Evolutionary conservation across 2,329 filamentous ascomycete genomes (phyloP), one percentile per base, ranked within the genome.

Genomic region (Penicillium hesseltinei): DNA sequence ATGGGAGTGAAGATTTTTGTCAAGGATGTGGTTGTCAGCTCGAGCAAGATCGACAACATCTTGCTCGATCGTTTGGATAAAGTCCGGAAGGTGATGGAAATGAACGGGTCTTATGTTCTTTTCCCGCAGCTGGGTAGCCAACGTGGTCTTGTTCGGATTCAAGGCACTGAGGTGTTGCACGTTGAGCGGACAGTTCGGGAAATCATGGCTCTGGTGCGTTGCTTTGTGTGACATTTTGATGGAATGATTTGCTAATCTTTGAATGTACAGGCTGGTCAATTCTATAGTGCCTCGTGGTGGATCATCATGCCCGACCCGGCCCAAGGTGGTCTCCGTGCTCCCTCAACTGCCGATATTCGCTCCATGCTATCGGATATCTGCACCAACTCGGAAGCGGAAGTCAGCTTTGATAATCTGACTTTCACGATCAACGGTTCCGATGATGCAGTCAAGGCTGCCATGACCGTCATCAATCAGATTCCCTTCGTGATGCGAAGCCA

Each of bases 241-340:
- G 19, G 15, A 17, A 17, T 13, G 10, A 11, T 21, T 25, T 31
- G 39, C 47, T 47, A 45, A 59, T 44, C 2, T 11, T 61, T 53
- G 38, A 45, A 39, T 47, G 19, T 44, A 27, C 11, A 92, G 89
- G 92, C 92, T 63, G 92, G 93, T 36, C 94, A 99, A 77, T 99
- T 97, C 75, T 99, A 99, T 78, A 94, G 91, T 71, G 92, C 92
- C 23, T 92, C 91, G 11, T 99, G 94, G 93, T 96, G 91, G 84
- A 89, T 96, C 65, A 88, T 92, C 70, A 87, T 91, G 69, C 84
- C 87, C 15, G 90, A 94, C 60, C 80, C 85, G 38, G 78, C 79
- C 15, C 84, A 85, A 69, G 75, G 62, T 75, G 82, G 67, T 78
- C 84, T 69, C 81, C 88, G 74, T 73, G 81, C 79, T 67, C 89